A percentile compares a stretch with the other conserved stretches of the same genome.
Evolutionary conservation across 2,329 filamentous ascomycete species (phyloP).

Genomic region (Lithohypha guttulata): DNA sequence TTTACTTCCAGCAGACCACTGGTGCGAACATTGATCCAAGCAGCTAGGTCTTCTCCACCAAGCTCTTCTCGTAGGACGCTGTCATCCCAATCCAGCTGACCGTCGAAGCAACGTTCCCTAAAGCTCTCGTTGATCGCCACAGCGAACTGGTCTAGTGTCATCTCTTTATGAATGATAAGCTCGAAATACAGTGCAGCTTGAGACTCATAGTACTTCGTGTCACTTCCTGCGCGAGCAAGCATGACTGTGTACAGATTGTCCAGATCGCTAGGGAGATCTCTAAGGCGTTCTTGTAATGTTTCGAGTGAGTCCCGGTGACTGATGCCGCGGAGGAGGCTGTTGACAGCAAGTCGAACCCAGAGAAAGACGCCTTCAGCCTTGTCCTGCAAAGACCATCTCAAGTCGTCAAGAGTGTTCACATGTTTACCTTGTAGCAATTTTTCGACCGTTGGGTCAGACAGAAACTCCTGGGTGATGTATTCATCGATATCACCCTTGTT

Average conservation of each 20-base stretch:
- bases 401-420: neutral
- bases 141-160: neutral
- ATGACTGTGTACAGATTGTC: constrained; percentile 11
- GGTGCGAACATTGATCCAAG: neutral
- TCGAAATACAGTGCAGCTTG: neutral
- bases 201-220: neutral
- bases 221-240: too few relatives aligned
- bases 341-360: constrained; percentile 37
- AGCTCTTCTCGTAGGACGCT: neutral
- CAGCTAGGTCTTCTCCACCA: neutral
- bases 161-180: neutral
- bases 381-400: constrained; percentile 24
- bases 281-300: constrained; percentile 3
- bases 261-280: constrained; percentile 11
- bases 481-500: constrained; percentile 8
- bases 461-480: neutral
- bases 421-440: neutral
- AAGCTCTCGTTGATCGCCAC: neutral
- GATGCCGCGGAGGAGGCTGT: constrained; percentile 26
- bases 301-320: constrained; percentile 7
- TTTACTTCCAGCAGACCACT: neutral
- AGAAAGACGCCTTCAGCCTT: constrained; percentile 35
- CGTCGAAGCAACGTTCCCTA: neutral
- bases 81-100: neutral
- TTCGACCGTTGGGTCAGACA: neutral